Evolutionary conservation across 805 yeast species (phyloP), one percentile per base, ranked within the genome.

Genomic region (Ogataea ramenticola): DNA sequence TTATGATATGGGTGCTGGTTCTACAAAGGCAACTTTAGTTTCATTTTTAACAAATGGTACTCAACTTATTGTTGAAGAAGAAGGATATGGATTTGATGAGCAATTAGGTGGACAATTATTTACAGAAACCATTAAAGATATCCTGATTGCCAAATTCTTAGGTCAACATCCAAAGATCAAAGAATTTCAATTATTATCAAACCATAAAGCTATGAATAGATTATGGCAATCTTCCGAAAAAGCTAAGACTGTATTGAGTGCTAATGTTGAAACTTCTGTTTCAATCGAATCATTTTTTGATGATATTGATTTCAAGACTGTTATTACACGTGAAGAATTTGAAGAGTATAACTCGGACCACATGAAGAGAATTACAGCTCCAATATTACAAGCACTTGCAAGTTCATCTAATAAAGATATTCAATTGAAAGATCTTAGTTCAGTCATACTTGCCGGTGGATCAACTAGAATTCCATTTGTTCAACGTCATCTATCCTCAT

Each of bases 1-100:
- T 31, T 88, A 82, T 58, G 99, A 93, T 61, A 77, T 86, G 76
- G 99, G 99, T 39, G 91, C 96, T 5, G 95, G 95, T 1, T 82
- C 95, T 1, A 85, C 95, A 0, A 78, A 82, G 44, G 95, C 96
- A 1, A 85, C 98, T 0, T 66, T 93, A n/a, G 77, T 89, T 41
- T 79, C 90, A 1, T 70, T 82, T 49, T 61, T 64, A 16, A 75
- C 76, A 20, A 60, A 63, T 17, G 61, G 58, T 39, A 67, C 68
- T 22, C 67, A 68, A 30, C 51, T 72, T 12, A 56, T 58, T 9
- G 66, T 89, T 33, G 83, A 79, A 33, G 74, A 87, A 24, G 84
- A 80, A 57, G 89, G 88, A 27, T 77, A 80, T 48, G 89, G 91
- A 1, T 79, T 63, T 55, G 86, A 82, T 55, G 68, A 69, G n/a